Evolutionary conservation across 805 yeast species (phyloP).

Genomic region (Suhomyces sp.): DNA sequence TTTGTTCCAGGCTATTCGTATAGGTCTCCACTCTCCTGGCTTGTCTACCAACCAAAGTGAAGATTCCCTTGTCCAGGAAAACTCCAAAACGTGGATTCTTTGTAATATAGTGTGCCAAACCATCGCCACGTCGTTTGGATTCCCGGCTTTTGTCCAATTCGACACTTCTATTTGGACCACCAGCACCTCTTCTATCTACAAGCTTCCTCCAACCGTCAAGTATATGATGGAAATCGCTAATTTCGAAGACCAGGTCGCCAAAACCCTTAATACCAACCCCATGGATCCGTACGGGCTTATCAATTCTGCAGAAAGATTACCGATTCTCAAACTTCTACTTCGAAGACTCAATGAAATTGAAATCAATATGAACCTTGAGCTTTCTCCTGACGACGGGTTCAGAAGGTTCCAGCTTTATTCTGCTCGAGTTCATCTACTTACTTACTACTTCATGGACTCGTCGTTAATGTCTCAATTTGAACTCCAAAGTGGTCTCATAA

Average conservation of each 20-base stretch:
- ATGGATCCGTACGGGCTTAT: conserved; percentile 64
- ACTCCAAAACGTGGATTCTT: conserved; percentile 86
- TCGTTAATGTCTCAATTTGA: conserved; percentile 52
- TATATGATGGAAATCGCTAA: conserved; percentile 81
- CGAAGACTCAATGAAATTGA: conserved; percentile 78
- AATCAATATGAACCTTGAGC: conserved; percentile 42
- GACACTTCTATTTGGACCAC: conserved; percentile 64
- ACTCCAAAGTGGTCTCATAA: conserved; percentile 67
- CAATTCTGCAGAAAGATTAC: conserved; percentile 67
- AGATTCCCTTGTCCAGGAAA: conserved; percentile 53
- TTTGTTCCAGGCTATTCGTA: conserved; percentile 84
- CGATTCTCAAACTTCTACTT: conserved; percentile 67
- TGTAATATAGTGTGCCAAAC: conserved; percentile 89
- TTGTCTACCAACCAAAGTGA: not conserved
- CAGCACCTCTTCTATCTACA: conserved; percentile 35
- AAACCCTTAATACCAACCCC: conserved; percentile 69
- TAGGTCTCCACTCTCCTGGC: conserved; percentile 76
- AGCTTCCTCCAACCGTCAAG: conserved; percentile 57
- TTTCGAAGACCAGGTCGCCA: conserved; percentile 82
- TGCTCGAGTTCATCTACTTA: conserved; percentile 75
- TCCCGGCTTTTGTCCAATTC: conserved; percentile 87
- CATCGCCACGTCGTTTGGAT: conserved; percentile 90
- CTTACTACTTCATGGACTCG: conserved; percentile 77
- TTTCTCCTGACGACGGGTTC: conserved; percentile 55
- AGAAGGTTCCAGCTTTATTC: conserved; percentile 67